Percentiles rank a stretch among this genome's conserved stretches.
phyloP scores from a whole-genome alignment of 1,139 yeast genomes.

The Debaryomyces udenii region DNA sequence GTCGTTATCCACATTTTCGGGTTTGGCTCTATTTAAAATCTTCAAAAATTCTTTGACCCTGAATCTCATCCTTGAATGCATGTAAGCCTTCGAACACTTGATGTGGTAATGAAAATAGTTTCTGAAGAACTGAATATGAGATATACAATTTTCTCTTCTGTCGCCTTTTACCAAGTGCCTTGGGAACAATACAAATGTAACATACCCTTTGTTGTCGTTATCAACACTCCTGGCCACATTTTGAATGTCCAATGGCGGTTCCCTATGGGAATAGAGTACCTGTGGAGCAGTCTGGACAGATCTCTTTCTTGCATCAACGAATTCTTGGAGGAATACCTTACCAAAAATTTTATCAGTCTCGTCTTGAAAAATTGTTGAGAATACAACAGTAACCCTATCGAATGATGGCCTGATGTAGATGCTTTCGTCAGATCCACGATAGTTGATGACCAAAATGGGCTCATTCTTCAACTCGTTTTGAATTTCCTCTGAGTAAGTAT shows the following conservation, averaged over 20 bases:
- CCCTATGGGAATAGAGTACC: conserved; percentile 85
- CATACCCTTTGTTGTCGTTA: conserved; percentile 66
- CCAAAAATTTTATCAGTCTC: conserved; percentile 97
- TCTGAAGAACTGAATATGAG: conserved; percentile 89
- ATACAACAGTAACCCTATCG: conserved; percentile 95
- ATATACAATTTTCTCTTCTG: conserved; percentile 79
- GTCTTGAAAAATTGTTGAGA: conserved; percentile 92
- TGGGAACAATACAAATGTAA: conserved; percentile 75
- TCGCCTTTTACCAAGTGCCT: conserved; percentile 73
- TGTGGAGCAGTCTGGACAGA: conserved; percentile 98
- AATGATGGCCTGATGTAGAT: conserved; percentile 89
- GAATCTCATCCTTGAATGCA: conserved; percentile 98
- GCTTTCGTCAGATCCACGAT: conserved; percentile 86
- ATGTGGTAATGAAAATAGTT: conserved; percentile 98
- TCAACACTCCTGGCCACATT: conserved; percentile 35
- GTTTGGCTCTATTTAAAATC: conserved; percentile 95
- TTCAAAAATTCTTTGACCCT: conserved; percentile 92
- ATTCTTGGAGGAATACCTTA: conserved; percentile 93
- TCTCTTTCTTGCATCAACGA: conserved; percentile 93
- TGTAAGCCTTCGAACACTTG: conserved; percentile 96
- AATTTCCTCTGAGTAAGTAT: conserved; percentile 53
- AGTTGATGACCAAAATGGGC: conserved; percentile 72
- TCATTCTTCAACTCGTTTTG: conserved; percentile 54
- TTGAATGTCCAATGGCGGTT: conserved; percentile 88
- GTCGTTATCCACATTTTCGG: conserved; percentile 81